phyloP scores from a whole-genome alignment of 768 basidiomycete genomes.

The Psilocybe subaeruginosa region DNA sequence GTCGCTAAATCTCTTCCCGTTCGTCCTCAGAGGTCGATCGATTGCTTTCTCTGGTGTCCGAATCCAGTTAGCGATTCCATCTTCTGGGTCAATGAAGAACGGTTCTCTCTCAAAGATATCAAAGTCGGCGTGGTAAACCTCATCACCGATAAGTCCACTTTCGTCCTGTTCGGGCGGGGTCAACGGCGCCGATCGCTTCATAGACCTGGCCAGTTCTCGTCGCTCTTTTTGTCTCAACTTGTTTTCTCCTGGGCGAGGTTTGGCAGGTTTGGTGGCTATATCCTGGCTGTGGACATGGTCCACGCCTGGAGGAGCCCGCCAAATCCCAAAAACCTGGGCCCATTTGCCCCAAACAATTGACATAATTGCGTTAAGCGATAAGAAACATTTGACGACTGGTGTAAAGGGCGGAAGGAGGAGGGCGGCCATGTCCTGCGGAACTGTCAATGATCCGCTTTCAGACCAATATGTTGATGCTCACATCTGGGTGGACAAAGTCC shows the following conservation, averaged over 20 bases:
- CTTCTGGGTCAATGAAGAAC: not conserved
- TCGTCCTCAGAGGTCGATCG: not conserved
- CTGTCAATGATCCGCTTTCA: not conserved
- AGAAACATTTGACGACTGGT: slow-evolving; percentile 19
- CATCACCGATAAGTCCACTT: not conserved
- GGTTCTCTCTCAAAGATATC: slow-evolving; percentile 7
- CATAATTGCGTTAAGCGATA: slow-evolving; percentile 18
- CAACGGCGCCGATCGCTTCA: not conserved
- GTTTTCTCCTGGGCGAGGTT: slow-evolving; percentile 6
- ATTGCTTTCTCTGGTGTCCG: not conserved
- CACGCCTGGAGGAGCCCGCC: slow-evolving; percentile 20
- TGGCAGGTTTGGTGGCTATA: slow-evolving; percentile 1
- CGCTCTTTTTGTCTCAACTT: slow-evolving; percentile 3
- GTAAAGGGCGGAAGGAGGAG: slow-evolving; percentile 24
- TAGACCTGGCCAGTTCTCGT: slow-evolving; percentile 4
- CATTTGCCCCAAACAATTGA: slow-evolving; percentile 27
- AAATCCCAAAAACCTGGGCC: slow-evolving; percentile 31
- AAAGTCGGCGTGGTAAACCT: not conserved
- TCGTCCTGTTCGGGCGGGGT: not conserved
- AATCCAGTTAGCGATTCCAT: not conserved
- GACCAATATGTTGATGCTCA: slow-evolving; percentile 10
- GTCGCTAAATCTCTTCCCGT: slow-evolving; percentile 4
- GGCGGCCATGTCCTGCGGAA: slow-evolving; percentile 25
- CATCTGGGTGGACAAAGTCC: slow-evolving; percentile 36
- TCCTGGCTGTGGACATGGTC: slow-evolving; percentile 8